Base-by-base conservation (phyloP, 2,329 filamentous ascomycete species). In the Apiospora arundinis region DNA sequence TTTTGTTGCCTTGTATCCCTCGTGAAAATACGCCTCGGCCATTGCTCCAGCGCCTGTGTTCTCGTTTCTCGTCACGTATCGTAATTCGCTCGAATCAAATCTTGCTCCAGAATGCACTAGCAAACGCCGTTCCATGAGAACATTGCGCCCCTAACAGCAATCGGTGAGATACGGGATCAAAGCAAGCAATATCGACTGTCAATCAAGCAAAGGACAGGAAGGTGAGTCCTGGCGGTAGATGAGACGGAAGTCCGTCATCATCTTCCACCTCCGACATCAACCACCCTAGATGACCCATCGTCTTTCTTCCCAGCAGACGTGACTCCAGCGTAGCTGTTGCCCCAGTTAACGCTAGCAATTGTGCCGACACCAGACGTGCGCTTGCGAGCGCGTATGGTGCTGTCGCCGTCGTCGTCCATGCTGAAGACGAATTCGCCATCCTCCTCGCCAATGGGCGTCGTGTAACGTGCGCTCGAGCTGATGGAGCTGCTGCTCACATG, bases 381-480 rank as follows among this genome's bases (percentile, higher is more conserved):
- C 80, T 88, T 89, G 69, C 85, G 81, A 12, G 83, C 82, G 56
- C 83, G 82, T 70, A 82, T 81, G 23, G 83, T 82, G 14, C 80
- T 80, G 48, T 86, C 82, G 28, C 88, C 87, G 37, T 89, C 88
- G 70, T 90, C 88, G 74, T 92, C 90, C 89, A 92, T 91, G 76
- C 83, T 88, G 78, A 92, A 92, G 18, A 92, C 87, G 74, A 91
- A 91, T 37, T 89, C 86, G 4, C 88, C 84, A 70, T 91, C 89
- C 75, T 92, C 90, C 77, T 91, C 90, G 72, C 91, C 89, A 73
- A 92, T 91, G 3, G 89, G 89, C 0, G 89, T 91, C 1, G 89
- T 89, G 77, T 90, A 91, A 21, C 90, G 83, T 25, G 88, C 88
- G 49, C 85, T 88, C 49, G 87, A 89, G 74, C 86, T 84, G 75